Evolutionary conservation across 1,139 yeast species (phyloP), one percentile per base, ranked within the genome.

Genomic region (Trichomonascaceae sp.): DNA sequence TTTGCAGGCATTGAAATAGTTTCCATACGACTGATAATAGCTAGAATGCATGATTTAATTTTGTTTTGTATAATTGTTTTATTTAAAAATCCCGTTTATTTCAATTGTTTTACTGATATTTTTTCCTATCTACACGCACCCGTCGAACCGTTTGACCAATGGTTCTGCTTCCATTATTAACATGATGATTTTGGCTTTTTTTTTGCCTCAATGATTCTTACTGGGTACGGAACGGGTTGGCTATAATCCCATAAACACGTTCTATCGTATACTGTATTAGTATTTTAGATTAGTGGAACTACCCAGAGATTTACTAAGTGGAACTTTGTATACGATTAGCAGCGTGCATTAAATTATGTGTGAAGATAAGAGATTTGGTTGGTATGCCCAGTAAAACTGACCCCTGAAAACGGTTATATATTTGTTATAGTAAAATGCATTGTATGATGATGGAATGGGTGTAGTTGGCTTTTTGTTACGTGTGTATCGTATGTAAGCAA

Each of bases 1-100:
- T 64, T 62, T 75, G 48, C 70, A 68, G 62, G 69, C 43, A 56
- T 55, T 54, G 60, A 59, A 54, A 63, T 57, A 52, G 38, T 19
- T 24, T 36, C 9, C 18, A 19, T 19, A 12, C 10, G 22, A 13
- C n/a, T 22, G 18, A 6, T 44, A 44, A 7, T 15, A n/a, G 41
- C 41, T 36, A 15, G 15, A 36, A 36, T 36, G 41, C 41, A 45
- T 45, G 10, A 47, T 36, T 18, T 36, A 17, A 36, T 18, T 10
- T 10, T 19, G 17, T 36, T 13, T 19, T 22, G n/a, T 10, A 18
- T 44, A 8, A 8, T 27, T 19, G n/a, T 18, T 7, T 18, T 18
- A 9, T 44, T 7, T n/a, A n/a, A n/a, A n/a, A n/a, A n/a, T n/a
- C n/a, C n/a, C n/a, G n/a, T n/a, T n/a, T n/a, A n/a, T n/a, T n/a